Conservation (phyloP, 2,329 filamentous ascomycete genomes). For the Periconia digitata region DNA sequence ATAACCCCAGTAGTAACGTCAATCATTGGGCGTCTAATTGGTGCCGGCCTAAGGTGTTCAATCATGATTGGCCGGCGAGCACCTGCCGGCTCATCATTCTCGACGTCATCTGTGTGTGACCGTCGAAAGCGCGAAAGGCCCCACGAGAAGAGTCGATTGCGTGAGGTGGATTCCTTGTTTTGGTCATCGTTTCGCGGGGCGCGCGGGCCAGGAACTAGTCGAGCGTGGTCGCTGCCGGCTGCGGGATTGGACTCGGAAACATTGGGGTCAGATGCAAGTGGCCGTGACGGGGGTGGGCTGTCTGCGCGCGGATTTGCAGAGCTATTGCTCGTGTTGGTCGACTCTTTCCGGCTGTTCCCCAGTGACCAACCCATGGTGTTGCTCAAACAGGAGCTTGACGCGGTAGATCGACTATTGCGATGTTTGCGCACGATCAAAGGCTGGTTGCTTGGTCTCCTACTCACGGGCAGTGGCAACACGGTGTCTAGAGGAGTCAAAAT, state of each 20-base stretch:
- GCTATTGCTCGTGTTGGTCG: not conserved
- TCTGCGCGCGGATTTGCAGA: too few species aligned
- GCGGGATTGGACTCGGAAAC: not conserved
- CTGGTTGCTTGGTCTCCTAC: conserved; percentile 29
- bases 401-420: conserved; percentile 31
- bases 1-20: not conserved
- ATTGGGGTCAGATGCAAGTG: not conserved
- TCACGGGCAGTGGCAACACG: conserved; percentile 30
- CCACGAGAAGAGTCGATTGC: not conserved
- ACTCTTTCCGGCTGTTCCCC: not conserved
- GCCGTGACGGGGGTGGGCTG: too few species aligned
- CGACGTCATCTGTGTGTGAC: not conserved
- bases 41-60: too few species aligned
- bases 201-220: not conserved
- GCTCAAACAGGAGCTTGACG: conserved; percentile 27
- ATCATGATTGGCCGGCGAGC: too few species aligned
- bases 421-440: conserved; percentile 38
- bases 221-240: too few species aligned
- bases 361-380: conserved; percentile 10
- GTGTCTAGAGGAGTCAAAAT: conserved; percentile 11
- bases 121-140: not conserved
- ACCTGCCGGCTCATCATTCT: too few species aligned
- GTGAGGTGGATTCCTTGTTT: not conserved
- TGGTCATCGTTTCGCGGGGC: not conserved
- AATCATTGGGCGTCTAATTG: too few species aligned